Conservation (phyloP, 768 basidiomycete genomes). For the Chalciporus piperatus region DNA sequence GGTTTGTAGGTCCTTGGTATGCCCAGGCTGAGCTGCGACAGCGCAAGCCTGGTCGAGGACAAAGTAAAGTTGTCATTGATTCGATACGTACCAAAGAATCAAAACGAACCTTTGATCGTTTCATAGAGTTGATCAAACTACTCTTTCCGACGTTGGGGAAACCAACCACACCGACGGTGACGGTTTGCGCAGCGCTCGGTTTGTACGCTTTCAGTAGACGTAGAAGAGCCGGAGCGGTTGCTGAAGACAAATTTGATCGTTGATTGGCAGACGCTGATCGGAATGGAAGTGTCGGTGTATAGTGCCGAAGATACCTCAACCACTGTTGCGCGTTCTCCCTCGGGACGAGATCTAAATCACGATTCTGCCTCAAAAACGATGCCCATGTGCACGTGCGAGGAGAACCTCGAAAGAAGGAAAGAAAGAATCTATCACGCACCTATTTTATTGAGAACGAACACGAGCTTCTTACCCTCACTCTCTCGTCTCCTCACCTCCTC, state of each 20-base stretch:
- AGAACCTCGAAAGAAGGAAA: background rate
- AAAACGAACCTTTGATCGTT: slow-evolving; percentile 67
- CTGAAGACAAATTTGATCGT: slow-evolving; percentile 75
- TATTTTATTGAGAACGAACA: slow-evolving; percentile 96
- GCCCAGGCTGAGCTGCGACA: slow-evolving; percentile 92
- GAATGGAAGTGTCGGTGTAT: slow-evolving; percentile 91
- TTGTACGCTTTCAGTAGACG: slow-evolving; percentile 84
- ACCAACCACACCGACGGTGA: slow-evolving; percentile 90
- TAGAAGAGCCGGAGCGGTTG: slow-evolving; percentile 72
- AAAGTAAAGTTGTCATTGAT: background rate
- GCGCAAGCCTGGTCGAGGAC: slow-evolving; percentile 64
- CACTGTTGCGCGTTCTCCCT: slow-evolving; percentile 84
- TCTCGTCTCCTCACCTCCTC: slow-evolving; percentile 88
- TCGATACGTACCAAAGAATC: background rate
- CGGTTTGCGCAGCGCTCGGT: slow-evolving; percentile 57
- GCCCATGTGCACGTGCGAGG: no score
- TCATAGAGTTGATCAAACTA: slow-evolving; percentile 89
- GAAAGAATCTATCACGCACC: slow-evolving; percentile 49
- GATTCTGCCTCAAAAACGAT: background rate
- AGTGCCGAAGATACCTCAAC: slow-evolving; percentile 86
- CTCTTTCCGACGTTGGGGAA: slow-evolving; percentile 99
- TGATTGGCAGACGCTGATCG: slow-evolving; percentile 74
- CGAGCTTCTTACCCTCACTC: slow-evolving; percentile 84
- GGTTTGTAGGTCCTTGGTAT: slow-evolving; percentile 89
- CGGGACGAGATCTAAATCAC: slow-evolving; percentile 75